These are phyloP conservation scores for Pleurotus tuber-regium DNA, from an alignment of 768 basidiomycete species.

Conservation along the genomic window DNA sequence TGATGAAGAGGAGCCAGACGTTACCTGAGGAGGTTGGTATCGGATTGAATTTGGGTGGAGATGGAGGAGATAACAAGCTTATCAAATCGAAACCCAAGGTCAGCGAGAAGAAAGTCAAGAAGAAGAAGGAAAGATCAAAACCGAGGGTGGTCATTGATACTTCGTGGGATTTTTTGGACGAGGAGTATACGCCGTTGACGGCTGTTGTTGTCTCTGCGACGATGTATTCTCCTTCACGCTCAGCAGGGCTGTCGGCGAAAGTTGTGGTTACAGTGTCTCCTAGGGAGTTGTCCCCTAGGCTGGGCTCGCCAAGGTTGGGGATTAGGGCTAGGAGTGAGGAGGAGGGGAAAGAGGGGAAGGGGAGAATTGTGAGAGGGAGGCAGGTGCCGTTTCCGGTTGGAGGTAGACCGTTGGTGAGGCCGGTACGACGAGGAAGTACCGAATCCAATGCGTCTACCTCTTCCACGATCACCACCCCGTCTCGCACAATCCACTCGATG, in stretches of 20 bases:
- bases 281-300: neutral
- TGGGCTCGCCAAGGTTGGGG: neutral
- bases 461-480: neutral
- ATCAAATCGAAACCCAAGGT: neutral
- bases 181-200: neutral
- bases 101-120: slow-evolving; percentile 9
- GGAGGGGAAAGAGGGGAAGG: neutral
- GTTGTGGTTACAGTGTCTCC: neutral
- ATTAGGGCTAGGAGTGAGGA: neutral
- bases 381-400: slow-evolving; percentile 4
- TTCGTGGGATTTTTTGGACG: slow-evolving; percentile 6
- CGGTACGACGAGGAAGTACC: no score
- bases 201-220: no score
- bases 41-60: no score
- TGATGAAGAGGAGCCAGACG: neutral
- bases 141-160: slow-evolving; percentile 2
- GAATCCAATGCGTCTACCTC: neutral
- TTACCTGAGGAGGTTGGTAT: neutral
- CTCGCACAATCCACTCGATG: neutral
- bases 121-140: slow-evolving; percentile 8
- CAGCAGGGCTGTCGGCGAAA: neutral
- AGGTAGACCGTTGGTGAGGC: neutral
- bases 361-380: neutral
- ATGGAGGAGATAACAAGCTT: neutral
- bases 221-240: no score